Evolutionary conservation across 257 asterid species (phyloP).

Genomic region (Handroanthus guayacan): DNA sequence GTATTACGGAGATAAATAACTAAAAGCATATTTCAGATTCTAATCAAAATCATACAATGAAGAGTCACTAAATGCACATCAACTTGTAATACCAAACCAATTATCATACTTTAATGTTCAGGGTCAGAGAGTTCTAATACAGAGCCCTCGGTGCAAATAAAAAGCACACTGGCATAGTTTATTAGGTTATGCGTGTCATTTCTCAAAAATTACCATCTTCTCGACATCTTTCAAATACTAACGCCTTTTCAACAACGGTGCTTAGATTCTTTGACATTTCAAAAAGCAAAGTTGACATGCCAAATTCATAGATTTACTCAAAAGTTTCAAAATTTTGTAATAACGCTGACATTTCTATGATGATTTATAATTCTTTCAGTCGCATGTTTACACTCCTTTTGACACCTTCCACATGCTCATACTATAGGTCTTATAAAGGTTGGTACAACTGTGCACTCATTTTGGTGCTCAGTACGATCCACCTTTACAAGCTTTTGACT

Average conservation of each 20-base stretch:
- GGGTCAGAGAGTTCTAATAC: neutral
- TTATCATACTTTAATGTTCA: neutral
- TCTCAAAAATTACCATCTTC: neutral
- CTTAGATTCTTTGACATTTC: slow-evolving; percentile 5
- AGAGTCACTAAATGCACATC: neutral
- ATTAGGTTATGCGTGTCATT: neutral
- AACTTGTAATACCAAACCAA: neutral
- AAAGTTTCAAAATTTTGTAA: neutral
- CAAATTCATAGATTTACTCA: neutral
- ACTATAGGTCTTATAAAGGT: neutral
- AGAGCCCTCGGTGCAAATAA: neutral
- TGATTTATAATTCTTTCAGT: neutral
- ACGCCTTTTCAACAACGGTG: slow-evolving; percentile 7
- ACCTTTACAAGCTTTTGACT: neutral
- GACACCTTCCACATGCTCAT: neutral
- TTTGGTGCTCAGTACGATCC: neutral
- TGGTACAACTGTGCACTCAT: neutral
- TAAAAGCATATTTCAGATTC: slow-evolving; percentile 1
- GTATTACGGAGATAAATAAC: slow-evolving; percentile 25
- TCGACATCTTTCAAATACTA: slow-evolving; percentile 17
- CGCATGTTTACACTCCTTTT: slow-evolving; percentile 10
- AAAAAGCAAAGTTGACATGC: slow-evolving; percentile 8
- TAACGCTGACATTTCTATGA: neutral
- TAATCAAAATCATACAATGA: neutral
- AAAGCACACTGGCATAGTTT: neutral